A percentile compares a stretch with the other conserved stretches of the same genome.
Conservation (phyloP, 2,329 filamentous ascomycete species). For the Sporothrix schenckii region DNA sequence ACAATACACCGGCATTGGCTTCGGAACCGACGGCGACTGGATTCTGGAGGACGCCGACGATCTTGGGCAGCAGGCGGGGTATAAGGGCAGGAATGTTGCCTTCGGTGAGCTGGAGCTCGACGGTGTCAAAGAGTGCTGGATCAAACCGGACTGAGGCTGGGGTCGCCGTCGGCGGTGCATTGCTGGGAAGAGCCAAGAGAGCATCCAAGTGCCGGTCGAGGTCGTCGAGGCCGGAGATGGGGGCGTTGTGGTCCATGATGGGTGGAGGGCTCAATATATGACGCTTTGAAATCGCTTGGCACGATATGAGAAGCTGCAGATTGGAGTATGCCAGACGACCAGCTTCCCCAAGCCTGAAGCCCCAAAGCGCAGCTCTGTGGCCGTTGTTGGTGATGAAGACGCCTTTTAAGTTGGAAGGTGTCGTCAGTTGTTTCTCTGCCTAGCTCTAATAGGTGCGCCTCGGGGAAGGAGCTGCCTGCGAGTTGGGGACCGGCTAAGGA, state of each 20-base stretch:
- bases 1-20: constrained; percentile 45
- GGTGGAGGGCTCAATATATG: neutral
- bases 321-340: neutral
- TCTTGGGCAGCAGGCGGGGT: constrained; percentile 56
- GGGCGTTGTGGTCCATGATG: constrained; percentile 45
- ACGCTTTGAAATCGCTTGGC: neutral
- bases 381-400: too few species aligned
- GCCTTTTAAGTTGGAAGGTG: constrained; percentile 1
- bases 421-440: constrained; percentile 29
- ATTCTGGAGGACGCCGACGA: constrained; percentile 55
- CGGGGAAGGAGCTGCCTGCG: neutral
- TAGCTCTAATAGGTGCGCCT: neutral
- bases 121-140: constrained; percentile 59
- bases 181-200: constrained; percentile 42
- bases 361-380: neutral
- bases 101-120: constrained; percentile 63
- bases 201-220: constrained; percentile 58
- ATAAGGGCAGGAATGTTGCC: constrained; percentile 57
- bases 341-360: neutral
- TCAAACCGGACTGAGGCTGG: constrained; percentile 44
- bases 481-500: neutral
- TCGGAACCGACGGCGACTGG: constrained; percentile 43
- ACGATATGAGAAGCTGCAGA: neutral
- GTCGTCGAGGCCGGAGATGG: constrained; percentile 57
- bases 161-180: constrained; percentile 42